Evolutionary conservation across 2,329 filamentous ascomycete species (phyloP).

Genomic region (Pseudogymnoascus sp.): DNA sequence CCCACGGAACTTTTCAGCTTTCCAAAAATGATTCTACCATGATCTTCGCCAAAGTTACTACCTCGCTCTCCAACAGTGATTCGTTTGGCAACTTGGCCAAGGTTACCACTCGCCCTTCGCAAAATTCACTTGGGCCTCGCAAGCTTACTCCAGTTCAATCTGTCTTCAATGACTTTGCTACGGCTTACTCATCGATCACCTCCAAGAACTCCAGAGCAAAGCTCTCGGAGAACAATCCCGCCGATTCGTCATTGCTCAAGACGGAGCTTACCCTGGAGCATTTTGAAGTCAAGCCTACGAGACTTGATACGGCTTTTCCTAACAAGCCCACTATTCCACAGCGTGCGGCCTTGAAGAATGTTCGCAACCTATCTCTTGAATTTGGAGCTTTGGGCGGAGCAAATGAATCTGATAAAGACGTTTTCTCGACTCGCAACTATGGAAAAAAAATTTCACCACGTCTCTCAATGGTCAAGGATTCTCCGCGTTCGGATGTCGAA

Average conservation of each 20-base stretch:
- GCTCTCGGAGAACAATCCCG: background rate
- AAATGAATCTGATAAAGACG: background rate
- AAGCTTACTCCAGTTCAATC: conserved; percentile 18
- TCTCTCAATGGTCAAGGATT: background rate
- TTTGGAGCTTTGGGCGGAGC: background rate
- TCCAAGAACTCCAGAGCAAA: conserved; percentile 19
- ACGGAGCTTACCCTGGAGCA: background rate
- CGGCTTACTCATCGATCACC: conserved; percentile 24
- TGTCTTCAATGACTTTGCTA: conserved; percentile 23
- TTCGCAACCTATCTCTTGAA: background rate
- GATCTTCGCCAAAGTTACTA: background rate
- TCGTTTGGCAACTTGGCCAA: background rate
- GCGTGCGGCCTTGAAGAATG: background rate
- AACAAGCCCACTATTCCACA: background rate
- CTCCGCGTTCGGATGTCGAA: background rate
- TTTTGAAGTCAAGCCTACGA: background rate
- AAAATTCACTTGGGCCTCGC: background rate
- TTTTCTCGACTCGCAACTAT: background rate
- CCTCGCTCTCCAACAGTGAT: background rate
- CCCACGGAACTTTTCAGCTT: background rate
- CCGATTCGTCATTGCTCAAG: background rate
- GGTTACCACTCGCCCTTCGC: background rate
- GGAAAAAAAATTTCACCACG: background rate
- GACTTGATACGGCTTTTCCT: background rate
- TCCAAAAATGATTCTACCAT: background rate